Percentiles rank a stretch among this genome's conserved stretches.
Conservation (phyloP, 495 filamentous ascomycete species). For the Letharia columbiana region DNA sequence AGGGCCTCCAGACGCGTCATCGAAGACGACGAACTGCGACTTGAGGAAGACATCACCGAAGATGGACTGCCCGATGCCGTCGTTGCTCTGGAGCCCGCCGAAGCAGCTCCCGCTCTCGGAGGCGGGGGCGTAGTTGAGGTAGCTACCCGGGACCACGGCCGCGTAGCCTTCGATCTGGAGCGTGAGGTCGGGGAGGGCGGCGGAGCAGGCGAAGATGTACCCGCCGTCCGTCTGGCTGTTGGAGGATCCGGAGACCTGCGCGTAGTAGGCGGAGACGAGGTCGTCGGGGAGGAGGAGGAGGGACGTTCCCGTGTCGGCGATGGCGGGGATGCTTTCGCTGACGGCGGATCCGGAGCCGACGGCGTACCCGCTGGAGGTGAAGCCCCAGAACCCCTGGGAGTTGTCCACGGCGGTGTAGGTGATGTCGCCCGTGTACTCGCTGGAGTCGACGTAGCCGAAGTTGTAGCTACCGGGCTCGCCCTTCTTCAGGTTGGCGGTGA, state of each 20-base stretch:
- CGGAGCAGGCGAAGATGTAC: conserved; percentile 57
- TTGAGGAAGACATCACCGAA: conserved; percentile 74
- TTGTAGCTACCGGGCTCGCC: conserved; percentile 61
- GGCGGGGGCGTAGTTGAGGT: conserved; percentile 46
- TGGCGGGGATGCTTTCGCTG: conserved; percentile 29
- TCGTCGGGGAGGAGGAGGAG: conserved; percentile 52
- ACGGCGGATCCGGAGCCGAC: conserved; percentile 39
- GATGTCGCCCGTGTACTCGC: conserved; percentile 57
- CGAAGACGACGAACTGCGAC: conserved; percentile 65
- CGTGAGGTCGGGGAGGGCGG: conserved; percentile 52
- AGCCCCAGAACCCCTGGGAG: conserved; percentile 68
- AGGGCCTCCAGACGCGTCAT: conserved; percentile 42
- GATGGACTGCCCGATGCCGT: conserved; percentile 55
- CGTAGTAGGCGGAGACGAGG: conserved; percentile 57
- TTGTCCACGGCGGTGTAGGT: conserved; percentile 57
- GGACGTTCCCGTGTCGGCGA: conserved; percentile 57
- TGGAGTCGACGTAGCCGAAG: conserved; percentile 62
- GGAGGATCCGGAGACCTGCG: conserved; percentile 41
- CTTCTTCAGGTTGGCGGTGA: conserved; percentile 60
- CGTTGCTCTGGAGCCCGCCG: conserved; percentile 55
- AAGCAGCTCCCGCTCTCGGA: conserved; percentile 39
- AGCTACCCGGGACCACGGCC: conserved; percentile 45
- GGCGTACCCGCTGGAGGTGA: conserved; percentile 49
- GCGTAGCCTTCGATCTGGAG: conserved; percentile 45
- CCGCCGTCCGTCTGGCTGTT: conserved; percentile 46